A percentile compares a stretch with the other conserved stretches of the same genome.
Evolutionary conservation across 345 rosid genomes (phyloP).

Genomic region (Eucalyptus guilfoylei): DNA sequence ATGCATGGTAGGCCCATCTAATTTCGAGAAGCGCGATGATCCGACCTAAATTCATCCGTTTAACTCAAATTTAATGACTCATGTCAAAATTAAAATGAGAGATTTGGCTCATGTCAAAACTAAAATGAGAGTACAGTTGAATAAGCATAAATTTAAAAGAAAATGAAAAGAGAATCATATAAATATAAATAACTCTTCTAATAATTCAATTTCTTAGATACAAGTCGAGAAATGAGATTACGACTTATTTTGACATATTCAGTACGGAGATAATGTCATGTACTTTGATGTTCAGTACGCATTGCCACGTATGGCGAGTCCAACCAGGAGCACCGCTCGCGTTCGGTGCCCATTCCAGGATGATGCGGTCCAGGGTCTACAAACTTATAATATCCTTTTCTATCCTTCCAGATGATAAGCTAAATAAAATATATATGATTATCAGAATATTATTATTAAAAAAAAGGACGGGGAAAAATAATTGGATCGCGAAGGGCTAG

Average conservation of each 20-base stretch:
- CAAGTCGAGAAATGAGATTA: rapidly evolving
- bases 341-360: rapidly evolving
- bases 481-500: background rate
- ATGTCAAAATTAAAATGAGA: too few relatives aligned
- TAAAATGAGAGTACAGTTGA: rapidly evolving
- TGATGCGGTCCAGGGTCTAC: background rate
- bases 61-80: background rate
- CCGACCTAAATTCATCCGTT: too few relatives aligned
- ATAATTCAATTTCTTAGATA: rapidly evolving
- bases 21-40: rapidly evolving
- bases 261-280: rapidly evolving
- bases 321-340: background rate
- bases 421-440: background rate
- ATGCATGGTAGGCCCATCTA: background rate
- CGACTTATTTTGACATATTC: rapidly evolving
- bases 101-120: too few relatives aligned
- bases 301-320: background rate
- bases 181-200: rapidly evolving
- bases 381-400: background rate
- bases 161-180: too few relatives aligned
- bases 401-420: background rate
- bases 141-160: too few relatives aligned
- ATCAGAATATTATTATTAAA: background rate
- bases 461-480: background rate
- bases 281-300: rapidly evolving